phyloP scores from a whole-genome alignment of 2,329 filamentous ascomycete species.

The Chaetothyriales sp. region DNA sequence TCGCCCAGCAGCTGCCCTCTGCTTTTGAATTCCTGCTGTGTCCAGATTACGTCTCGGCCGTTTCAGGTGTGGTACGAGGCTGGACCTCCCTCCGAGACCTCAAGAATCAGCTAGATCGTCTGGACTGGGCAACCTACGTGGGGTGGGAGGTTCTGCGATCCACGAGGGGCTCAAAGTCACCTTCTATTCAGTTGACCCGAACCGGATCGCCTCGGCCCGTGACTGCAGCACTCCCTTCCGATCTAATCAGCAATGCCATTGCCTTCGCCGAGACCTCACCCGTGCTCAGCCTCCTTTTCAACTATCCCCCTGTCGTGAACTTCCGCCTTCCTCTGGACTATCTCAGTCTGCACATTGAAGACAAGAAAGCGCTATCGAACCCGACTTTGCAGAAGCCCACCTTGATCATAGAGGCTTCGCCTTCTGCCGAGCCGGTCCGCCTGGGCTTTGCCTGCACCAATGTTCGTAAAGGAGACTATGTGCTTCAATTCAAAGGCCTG shows the following conservation, averaged over 20 bases:
- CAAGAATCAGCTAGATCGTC: constrained; percentile 10
- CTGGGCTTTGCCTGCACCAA: constrained; percentile 14
- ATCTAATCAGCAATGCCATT: constrained; percentile 10
- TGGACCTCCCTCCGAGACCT: constrained; percentile 15
- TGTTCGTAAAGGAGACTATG: constrained; percentile 8
- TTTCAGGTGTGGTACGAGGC: constrained; percentile 7
- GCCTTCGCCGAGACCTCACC: constrained; percentile 6
- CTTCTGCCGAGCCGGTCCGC: constrained; percentile 5
- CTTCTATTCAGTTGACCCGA: not conserved
- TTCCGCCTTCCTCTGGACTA: constrained; percentile 6
- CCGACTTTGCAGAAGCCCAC: constrained; percentile 4
- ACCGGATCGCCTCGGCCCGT: not conserved
- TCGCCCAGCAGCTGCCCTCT: not conserved
- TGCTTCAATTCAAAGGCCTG: constrained; percentile 11
- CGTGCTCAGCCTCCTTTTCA: constrained; percentile 7
- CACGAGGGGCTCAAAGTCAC: not conserved
- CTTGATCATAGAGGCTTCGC: constrained; percentile 12
- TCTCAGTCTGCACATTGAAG: constrained; percentile 6
- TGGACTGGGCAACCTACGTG: constrained; percentile 14
- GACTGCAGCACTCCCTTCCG: constrained; percentile 3
- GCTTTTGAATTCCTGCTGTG: constrained; percentile 2
- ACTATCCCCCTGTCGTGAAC: constrained; percentile 6
- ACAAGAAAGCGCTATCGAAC: constrained; percentile 9
- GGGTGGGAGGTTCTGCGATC: constrained; percentile 10
- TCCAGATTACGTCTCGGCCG: constrained; percentile 10